phyloP scores from a whole-genome alignment of 2,329 filamentous ascomycete species.

The Diplodia scrobiculata region DNA sequence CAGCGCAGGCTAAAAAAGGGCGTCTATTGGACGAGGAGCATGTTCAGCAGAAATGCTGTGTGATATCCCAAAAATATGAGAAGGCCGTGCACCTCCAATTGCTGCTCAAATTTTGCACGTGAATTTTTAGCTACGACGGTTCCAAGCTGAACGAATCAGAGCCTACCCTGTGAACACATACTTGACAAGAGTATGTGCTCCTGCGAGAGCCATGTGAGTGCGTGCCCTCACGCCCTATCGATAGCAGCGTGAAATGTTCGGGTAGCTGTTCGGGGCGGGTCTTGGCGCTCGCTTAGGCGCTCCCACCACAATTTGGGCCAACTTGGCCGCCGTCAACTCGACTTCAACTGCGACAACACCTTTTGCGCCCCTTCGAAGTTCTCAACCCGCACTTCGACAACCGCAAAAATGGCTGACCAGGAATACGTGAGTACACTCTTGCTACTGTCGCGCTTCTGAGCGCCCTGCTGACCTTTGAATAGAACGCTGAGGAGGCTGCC shows the following conservation, averaged over 20 bases:
- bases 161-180: background rate
- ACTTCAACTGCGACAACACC: conserved; percentile 38
- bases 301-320: conserved; percentile 27
- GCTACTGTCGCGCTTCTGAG: background rate
- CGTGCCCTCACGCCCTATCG: background rate
- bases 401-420: conserved; percentile 79
- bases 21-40: conserved; percentile 15
- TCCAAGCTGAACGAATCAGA: background rate
- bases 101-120: background rate
- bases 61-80: conserved; percentile 27
- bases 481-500: conserved; percentile 97
- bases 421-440: conserved; percentile 72
- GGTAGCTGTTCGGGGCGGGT: conserved; percentile 18
- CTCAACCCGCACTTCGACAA: conserved; percentile 44
- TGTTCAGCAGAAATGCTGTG: conserved; percentile 23
- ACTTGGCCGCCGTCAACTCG: conserved; percentile 34
- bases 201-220: background rate
- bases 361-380: conserved; percentile 36
- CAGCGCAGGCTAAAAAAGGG: conserved; percentile 39
- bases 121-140: background rate
- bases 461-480: conserved; percentile 37
- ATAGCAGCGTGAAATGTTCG: conserved; percentile 1
- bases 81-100: conserved; percentile 25
- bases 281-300: conserved; percentile 29
- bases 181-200: background rate